Evolutionary conservation across 306 rosid species (phyloP).

Genomic region (Aeschynomene evenia): DNA sequence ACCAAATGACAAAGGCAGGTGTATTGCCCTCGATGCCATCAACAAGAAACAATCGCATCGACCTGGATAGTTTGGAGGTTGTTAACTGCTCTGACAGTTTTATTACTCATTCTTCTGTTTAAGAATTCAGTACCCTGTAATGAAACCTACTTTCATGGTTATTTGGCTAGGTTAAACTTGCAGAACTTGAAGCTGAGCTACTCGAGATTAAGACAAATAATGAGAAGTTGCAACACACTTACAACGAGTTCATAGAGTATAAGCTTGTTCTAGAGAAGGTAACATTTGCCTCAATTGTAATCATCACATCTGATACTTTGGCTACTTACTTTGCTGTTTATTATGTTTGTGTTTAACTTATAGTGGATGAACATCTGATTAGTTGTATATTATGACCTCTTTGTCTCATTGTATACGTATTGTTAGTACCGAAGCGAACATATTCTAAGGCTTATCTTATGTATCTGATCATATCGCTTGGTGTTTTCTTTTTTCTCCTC

Average conservation of each 20-base stretch:
- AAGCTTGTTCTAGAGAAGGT: constrained; percentile 83
- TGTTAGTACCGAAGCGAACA: neutral
- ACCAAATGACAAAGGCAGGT: constrained; percentile 70
- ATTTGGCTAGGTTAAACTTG: constrained; percentile 61
- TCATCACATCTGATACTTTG: constrained; percentile 10
- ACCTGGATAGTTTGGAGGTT: constrained; percentile 81
- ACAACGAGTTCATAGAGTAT: constrained; percentile 71
- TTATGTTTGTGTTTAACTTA: constrained; percentile 9
- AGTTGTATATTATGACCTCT: constrained; percentile 6
- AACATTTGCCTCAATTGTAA: neutral
- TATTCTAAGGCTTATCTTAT: neutral
- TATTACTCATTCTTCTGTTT: neutral
- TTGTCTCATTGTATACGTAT: constrained; percentile 3
- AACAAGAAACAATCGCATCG: constrained; percentile 29
- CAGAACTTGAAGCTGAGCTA: constrained; percentile 75
- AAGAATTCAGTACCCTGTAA: neutral
- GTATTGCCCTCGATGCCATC: constrained; percentile 44
- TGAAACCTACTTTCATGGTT: constrained; percentile 22
- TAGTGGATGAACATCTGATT: neutral
- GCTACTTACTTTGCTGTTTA: neutral
- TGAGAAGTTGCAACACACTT: constrained; percentile 63
- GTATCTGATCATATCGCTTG: neutral
- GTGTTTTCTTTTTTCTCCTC: neutral
- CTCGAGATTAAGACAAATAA: constrained; percentile 69
- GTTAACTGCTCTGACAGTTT: constrained; percentile 16